Evolutionary conservation across 495 filamentous ascomycete species (phyloP), one percentile per base, ranked within the genome.

Genomic region (Penicillium coprophilum): DNA sequence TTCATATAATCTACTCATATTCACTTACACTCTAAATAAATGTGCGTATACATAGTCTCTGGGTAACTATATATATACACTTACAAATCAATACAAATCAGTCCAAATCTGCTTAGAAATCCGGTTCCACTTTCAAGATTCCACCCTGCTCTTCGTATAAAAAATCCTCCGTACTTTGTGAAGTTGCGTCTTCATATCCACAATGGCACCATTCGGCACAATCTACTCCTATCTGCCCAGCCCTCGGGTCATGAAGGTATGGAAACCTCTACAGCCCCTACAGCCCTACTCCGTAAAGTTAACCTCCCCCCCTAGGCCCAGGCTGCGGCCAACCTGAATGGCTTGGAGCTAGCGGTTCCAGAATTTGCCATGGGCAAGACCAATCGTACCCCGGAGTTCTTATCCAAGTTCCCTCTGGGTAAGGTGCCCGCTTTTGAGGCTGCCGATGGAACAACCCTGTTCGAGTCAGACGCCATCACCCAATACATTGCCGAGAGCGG

Each of bases 391-490:
- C 74, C 77, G 6, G 77, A 78, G 2, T 85, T 77, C 72, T 68
- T 82, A 23, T 58, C 80, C 72, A 87, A 86, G 62, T 87, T 85
- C 71, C 82, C 83, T 15, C 52, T 80, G 21, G 84, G 83, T 67
- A 85, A 85, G 55, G 78, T 84, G 19, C 84, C 84, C 38, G 77
- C 76, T 45, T 80, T 85, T 64, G 77, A 81, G 58, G 71, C 65
- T 46, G 68, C 80, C 49, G 80, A 84, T 58, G 83, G 82, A 44
- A 66, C 65, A 58, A 55, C 20, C 55, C 57, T 85, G 39, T 61
- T 76, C 61, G 83, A 85, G 57, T 75, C 77, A 48, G 72, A 76
- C 32, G 84, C 84, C 56, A 87, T 87, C 65, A 69, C 76, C 10
- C 65, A 70, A 27, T 85, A 80, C 68, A 48, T 84, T 49, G 80